Conservation (phyloP, 805 yeast species). For the Blastobotrys robertii region DNA sequence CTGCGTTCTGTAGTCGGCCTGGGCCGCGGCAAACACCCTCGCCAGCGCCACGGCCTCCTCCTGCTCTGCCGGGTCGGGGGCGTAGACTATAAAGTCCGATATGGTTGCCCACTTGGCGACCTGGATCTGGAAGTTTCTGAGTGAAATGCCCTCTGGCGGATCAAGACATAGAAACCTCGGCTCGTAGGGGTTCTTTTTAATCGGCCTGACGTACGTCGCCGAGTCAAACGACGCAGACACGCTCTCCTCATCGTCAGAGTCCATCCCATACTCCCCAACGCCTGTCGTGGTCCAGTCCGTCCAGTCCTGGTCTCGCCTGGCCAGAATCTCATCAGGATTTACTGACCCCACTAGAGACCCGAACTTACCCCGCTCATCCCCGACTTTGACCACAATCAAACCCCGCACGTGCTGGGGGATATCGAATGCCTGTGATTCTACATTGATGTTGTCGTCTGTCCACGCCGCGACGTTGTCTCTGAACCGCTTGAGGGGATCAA, state of each 20-base stretch:
- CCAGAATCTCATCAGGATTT: constrained; percentile 15
- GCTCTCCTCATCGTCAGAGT: no score
- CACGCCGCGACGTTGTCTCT: constrained; percentile 15
- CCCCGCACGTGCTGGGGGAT: constrained; percentile 20
- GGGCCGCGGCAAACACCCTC: constrained; percentile 13
- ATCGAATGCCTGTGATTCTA: constrained; percentile 1
- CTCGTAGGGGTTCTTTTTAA: not conserved
- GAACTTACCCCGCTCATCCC: constrained; percentile 10
- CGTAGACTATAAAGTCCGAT: constrained; percentile 70
- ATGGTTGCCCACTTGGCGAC: constrained; percentile 67
- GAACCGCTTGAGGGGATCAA: constrained; percentile 25
- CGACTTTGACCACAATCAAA: constrained; percentile 21
- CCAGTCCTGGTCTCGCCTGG: constrained; percentile 1
- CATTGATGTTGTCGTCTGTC: constrained; percentile 16
- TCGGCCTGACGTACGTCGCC: not conserved
- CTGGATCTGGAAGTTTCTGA: constrained; percentile 81
- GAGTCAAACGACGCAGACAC: not conserved
- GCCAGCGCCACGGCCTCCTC: constrained; percentile 12
- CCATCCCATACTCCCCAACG: no score
- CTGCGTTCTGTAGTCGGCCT: constrained; percentile 9
- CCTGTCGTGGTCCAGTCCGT: no score
- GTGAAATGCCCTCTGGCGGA: constrained; percentile 62
- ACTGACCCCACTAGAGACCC: constrained; percentile 21
- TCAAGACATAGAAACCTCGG: constrained; percentile 53
- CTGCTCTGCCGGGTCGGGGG: constrained; percentile 35